These are phyloP conservation scores for Primulina huaijiensis DNA, from an alignment of 257 asterid species.

Conservation along the genomic window DNA sequence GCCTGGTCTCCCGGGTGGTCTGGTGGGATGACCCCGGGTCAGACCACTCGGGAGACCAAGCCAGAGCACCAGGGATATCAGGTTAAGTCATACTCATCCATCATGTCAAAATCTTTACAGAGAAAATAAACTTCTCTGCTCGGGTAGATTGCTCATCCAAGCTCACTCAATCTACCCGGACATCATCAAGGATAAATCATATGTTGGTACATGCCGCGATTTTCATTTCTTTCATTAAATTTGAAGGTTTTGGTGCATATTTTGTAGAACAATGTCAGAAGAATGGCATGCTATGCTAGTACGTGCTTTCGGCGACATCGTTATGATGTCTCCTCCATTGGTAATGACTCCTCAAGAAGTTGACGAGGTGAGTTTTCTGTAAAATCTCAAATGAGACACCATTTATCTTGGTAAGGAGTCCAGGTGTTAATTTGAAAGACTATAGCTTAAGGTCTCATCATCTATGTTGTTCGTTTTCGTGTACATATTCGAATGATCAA, in stretches of 20 bases:
- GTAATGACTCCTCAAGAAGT: conserved; percentile 63
- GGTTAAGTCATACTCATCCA: too few species aligned
- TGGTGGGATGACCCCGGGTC: too few species aligned
- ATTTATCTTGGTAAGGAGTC: too few species aligned
- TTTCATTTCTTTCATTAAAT: not conserved
- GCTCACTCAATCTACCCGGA: too few species aligned
- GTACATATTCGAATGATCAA: not conserved
- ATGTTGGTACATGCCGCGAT: not conserved
- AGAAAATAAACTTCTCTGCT: too few species aligned
- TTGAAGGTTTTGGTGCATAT: conserved; percentile 72
- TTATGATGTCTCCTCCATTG: conserved; percentile 95
- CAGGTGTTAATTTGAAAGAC: too few species aligned
- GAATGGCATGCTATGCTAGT: conserved; percentile 81
- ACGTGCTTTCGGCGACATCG: conserved; percentile 77
- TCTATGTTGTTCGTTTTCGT: not conserved
- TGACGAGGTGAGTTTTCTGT: conserved; percentile 48
- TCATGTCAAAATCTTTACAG: too few species aligned
- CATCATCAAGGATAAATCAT: too few species aligned
- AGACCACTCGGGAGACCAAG: too few species aligned
- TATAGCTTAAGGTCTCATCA: not conserved
- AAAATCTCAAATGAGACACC: not conserved
- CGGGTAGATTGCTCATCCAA: too few species aligned
- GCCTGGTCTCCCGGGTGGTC: too few species aligned
- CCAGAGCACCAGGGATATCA: too few species aligned
- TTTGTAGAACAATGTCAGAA: conserved; percentile 85